Conservation (phyloP, 768 basidiomycete genomes). For the Phylloporus sp. region DNA sequence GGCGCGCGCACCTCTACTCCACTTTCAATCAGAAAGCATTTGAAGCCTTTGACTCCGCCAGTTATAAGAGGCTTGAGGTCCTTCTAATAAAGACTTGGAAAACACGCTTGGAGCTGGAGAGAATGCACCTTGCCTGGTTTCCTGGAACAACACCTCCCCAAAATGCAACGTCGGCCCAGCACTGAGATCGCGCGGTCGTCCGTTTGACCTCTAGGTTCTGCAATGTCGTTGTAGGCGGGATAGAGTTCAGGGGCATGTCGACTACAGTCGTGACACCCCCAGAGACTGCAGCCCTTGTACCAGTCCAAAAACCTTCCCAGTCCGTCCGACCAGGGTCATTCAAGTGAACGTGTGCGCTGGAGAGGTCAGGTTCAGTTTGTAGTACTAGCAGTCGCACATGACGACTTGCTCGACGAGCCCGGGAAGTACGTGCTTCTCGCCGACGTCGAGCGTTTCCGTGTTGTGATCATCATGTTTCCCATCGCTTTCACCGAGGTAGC, state of each 20-base stretch:
- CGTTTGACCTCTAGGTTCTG: constrained; percentile 69
- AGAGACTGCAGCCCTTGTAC: constrained; percentile 84
- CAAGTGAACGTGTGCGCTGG: constrained; percentile 84
- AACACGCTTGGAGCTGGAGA: not conserved
- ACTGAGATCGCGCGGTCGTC: constrained; percentile 60
- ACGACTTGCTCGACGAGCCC: constrained; percentile 71
- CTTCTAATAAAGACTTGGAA: constrained; percentile 36
- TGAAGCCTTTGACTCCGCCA: constrained; percentile 90
- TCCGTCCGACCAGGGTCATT: constrained; percentile 91
- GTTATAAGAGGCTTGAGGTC: constrained; percentile 72
- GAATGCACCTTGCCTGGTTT: constrained; percentile 56
- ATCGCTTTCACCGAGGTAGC: constrained; percentile 30
- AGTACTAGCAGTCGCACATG: not conserved
- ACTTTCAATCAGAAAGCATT: constrained; percentile 94
- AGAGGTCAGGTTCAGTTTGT: not conserved
- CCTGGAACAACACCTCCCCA: constrained; percentile 92
- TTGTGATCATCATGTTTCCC: constrained; percentile 19
- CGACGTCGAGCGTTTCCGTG: constrained; percentile 49
- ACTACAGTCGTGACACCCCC: constrained; percentile 95
- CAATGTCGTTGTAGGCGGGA: constrained; percentile 91
- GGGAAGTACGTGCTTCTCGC: constrained; percentile 58
- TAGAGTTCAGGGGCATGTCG: constrained; percentile 98
- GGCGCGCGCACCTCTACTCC: constrained; percentile 80
- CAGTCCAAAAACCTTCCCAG: constrained; percentile 93
- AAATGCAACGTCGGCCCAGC: constrained; percentile 72